Conservation (phyloP, 805 yeast genomes). For the Ogataea siamensis region DNA sequence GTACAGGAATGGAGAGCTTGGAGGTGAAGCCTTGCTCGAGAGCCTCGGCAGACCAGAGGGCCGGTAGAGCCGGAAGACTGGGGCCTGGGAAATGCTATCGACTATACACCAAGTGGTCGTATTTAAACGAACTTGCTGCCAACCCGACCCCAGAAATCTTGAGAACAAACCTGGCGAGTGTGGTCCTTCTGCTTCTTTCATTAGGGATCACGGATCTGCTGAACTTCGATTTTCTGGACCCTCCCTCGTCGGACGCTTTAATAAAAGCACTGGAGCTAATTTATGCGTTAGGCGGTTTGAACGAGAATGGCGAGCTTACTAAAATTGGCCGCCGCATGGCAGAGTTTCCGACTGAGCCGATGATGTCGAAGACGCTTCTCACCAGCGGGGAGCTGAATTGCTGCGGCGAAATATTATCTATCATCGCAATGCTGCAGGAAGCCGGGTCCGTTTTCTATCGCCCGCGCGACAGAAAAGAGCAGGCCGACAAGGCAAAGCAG, state of each 20-base stretch:
- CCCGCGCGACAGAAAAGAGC: conserved; percentile 63
- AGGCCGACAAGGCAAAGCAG: conserved; percentile 63
- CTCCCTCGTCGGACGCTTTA: conserved; percentile 74
- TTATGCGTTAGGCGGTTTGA: conserved; percentile 86
- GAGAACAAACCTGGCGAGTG: conserved; percentile 74
- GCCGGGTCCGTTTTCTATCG: conserved; percentile 67
- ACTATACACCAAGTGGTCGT: conserved; percentile 81
- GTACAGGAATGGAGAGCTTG: conserved; percentile 84
- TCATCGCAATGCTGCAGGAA: conserved; percentile 83
- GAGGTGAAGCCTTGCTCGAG: conserved; percentile 85
- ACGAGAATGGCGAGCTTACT: conserved; percentile 75
- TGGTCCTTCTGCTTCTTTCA: conserved; percentile 72
- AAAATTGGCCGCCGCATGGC: conserved; percentile 81
- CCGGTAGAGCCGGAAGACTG: conserved; percentile 98
- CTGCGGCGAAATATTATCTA: conserved; percentile 63
- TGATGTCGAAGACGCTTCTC: conserved; percentile 73
- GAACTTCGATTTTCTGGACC: conserved; percentile 86
- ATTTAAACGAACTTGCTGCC: conserved; percentile 67
- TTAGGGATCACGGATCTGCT: conserved; percentile 82
- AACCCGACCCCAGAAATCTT: conserved; percentile 92
- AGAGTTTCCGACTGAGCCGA: conserved; percentile 89
- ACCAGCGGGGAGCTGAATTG: conserved; percentile 61
- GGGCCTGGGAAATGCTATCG: conserved; percentile 96
- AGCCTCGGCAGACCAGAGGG: conserved; percentile 95
- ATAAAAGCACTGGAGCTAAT: conserved; percentile 74